A percentile compares a stretch with the other conserved stretches of the same genome.
These are phyloP conservation scores for Straminergon stramineum DNA, from an alignment of 225 moss, liverwort and hornwort genomes.

Conservation along the genomic window DNA sequence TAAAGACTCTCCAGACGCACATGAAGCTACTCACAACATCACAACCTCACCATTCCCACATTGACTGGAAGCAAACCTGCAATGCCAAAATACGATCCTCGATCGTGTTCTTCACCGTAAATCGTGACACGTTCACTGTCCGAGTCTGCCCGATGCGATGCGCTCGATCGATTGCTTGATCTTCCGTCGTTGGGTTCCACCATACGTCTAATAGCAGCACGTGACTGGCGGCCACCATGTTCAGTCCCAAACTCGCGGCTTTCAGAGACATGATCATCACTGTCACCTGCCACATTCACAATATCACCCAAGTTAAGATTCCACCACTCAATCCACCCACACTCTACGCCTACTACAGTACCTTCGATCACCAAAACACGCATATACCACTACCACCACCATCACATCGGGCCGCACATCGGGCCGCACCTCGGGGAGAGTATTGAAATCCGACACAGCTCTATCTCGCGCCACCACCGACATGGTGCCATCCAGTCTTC, in stretches of 20 bases:
- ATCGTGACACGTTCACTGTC: slow-evolving; percentile 86
- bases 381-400: background rate
- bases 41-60: background rate
- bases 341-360: background rate
- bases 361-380: background rate
- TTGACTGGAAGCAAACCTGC: slow-evolving; percentile 41
- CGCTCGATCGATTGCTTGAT: slow-evolving; percentile 97
- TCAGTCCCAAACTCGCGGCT: slow-evolving; percentile 95
- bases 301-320: background rate
- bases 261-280: slow-evolving; percentile 99
- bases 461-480: slow-evolving; percentile 88
- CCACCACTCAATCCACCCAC: background rate
- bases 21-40: background rate
- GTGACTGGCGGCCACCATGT: slow-evolving; percentile 98
- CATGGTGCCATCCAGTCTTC: slow-evolving; percentile 98
- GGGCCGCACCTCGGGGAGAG: slow-evolving; percentile 65
- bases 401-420: background rate
- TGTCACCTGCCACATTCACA: slow-evolving; percentile 60
- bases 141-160: slow-evolving; percentile 97
- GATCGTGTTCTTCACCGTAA: slow-evolving; percentile 91
- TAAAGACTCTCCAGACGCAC: background rate
- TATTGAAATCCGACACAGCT: slow-evolving; percentile 89
- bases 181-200: slow-evolving; percentile 99
- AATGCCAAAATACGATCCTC: slow-evolving; percentile 90
- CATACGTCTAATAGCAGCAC: slow-evolving; percentile 93